Conservation (phyloP, 495 filamentous ascomycete species). For the Penicillium malachiteum region DNA sequence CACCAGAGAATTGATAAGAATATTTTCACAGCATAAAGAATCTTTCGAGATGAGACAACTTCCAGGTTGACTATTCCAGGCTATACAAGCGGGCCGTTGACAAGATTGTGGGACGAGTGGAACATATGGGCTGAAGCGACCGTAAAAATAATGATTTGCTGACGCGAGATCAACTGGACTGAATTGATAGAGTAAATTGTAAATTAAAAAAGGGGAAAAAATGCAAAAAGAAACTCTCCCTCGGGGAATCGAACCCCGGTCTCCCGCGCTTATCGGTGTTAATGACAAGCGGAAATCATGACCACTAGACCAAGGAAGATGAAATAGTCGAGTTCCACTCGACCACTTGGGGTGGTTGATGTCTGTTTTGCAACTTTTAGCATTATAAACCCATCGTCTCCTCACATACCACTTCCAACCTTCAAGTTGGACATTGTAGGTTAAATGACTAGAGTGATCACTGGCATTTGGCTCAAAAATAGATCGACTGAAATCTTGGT, state of each 20-base stretch:
- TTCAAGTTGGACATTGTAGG: too few relatives aligned
- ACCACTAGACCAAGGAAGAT: conserved; percentile 50
- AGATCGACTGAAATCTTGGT: too few relatives aligned
- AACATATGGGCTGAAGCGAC: too few relatives aligned
- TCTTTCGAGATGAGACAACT: too few relatives aligned
- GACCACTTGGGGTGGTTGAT: conserved; percentile 30
- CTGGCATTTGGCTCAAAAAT: too few relatives aligned
- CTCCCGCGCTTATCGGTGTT: conserved; percentile 46
- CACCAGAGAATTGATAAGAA: too few relatives aligned
- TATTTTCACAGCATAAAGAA: too few relatives aligned
- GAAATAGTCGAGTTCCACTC: conserved; percentile 26
- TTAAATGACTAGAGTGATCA: too few relatives aligned
- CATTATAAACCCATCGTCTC: not conserved
- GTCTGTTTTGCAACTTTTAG: not conserved
- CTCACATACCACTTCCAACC: too few relatives aligned
- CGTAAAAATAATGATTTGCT: not conserved
- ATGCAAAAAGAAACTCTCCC: conserved; percentile 37
- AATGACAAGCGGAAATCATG: conserved; percentile 57
- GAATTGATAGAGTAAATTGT: not conserved
- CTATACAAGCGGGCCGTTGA: too few relatives aligned
- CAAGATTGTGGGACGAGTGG: too few relatives aligned
- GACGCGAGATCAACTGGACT: not conserved
- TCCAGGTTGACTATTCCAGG: too few relatives aligned
- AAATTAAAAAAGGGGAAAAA: conserved; percentile 1
- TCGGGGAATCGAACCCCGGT: conserved; percentile 57